Percentiles rank a stretch among this genome's conserved stretches.
phyloP scores from a whole-genome alignment of 805 yeast genomes.

The Isabelozyma heimii region DNA sequence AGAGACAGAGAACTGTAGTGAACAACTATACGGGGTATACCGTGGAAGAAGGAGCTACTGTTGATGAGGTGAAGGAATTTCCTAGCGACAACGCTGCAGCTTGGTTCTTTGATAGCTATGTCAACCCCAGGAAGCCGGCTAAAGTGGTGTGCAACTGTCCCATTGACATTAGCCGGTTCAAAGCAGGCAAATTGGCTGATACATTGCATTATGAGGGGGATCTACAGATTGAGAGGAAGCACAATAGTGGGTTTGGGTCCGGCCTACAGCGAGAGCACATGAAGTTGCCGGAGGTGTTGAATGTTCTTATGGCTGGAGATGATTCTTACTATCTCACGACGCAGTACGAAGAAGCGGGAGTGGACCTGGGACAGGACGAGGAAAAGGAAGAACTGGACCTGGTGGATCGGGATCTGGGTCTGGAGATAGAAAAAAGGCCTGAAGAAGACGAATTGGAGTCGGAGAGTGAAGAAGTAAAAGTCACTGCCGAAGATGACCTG shows the following conservation, averaged over 20 bases:
- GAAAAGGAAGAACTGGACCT: conserved; percentile 7
- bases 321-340: conserved; percentile 62
- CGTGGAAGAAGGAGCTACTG: neutral
- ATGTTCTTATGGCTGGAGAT: conserved; percentile 40
- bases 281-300: conserved; percentile 48
- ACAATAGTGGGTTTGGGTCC: conserved; percentile 65
- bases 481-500: conserved; percentile 6
- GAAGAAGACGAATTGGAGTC: conserved; percentile 6
- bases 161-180: conserved; percentile 26
- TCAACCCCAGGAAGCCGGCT: conserved; percentile 48
- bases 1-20: neutral
- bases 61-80: neutral
- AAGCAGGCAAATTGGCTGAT: conserved; percentile 30
- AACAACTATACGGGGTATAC: neutral
- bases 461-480: too few species aligned
- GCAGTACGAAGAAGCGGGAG: conserved; percentile 54
- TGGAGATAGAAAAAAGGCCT: conserved; percentile 9
- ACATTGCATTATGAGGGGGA: conserved; percentile 32
- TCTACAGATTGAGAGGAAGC: conserved; percentile 59
- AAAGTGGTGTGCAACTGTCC: conserved; percentile 26
- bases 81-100: neutral
- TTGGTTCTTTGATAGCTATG: conserved; percentile 37
- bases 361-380: conserved; percentile 2
- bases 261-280: conserved; percentile 54
- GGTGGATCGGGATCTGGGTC: conserved; percentile 7